phyloP scores from a whole-genome alignment of 2,329 filamentous ascomycete genomes.

The Penicillium sp. region DNA sequence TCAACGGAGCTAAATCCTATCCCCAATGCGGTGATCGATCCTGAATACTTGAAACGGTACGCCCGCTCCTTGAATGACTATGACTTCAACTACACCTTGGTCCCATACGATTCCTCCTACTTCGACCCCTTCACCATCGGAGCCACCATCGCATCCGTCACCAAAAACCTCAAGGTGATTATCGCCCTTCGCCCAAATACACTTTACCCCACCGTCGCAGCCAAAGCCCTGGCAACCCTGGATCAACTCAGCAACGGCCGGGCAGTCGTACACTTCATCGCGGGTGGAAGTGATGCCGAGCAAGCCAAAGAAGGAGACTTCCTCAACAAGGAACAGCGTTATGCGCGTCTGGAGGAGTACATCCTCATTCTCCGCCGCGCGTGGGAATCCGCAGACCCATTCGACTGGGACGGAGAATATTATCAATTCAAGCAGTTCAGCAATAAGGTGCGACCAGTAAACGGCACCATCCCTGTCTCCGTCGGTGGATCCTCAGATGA shows the following conservation, averaged over 20 bases:
- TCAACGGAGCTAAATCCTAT: slow-evolving; percentile 59
- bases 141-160: slow-evolving; percentile 57
- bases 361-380: slow-evolving; percentile 61
- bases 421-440: slow-evolving; percentile 61
- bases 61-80: slow-evolving; percentile 46
- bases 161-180: slow-evolving; percentile 62
- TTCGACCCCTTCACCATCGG: slow-evolving; percentile 61
- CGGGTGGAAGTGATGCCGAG: slow-evolving; percentile 61
- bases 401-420: slow-evolving; percentile 63
- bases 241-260: slow-evolving; percentile 60
- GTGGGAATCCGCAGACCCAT: slow-evolving; percentile 58
- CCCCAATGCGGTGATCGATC: slow-evolving; percentile 54
- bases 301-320: slow-evolving; percentile 63
- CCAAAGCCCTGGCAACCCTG: slow-evolving; percentile 62
- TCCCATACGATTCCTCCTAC: slow-evolving; percentile 58
- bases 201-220: slow-evolving; percentile 62
- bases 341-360: slow-evolving; percentile 61
- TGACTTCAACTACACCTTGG: slow-evolving; percentile 62
- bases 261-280: slow-evolving; percentile 64
- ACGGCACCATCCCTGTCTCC: slow-evolving; percentile 58
- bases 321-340: slow-evolving; percentile 58
- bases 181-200: slow-evolving; percentile 64
- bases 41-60: slow-evolving; percentile 18
- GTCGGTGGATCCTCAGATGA: slow-evolving; percentile 61
- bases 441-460: slow-evolving; percentile 55